Conservation (phyloP, 2,329 filamentous ascomycete species). For the Colletotrichum salicis region DNA sequence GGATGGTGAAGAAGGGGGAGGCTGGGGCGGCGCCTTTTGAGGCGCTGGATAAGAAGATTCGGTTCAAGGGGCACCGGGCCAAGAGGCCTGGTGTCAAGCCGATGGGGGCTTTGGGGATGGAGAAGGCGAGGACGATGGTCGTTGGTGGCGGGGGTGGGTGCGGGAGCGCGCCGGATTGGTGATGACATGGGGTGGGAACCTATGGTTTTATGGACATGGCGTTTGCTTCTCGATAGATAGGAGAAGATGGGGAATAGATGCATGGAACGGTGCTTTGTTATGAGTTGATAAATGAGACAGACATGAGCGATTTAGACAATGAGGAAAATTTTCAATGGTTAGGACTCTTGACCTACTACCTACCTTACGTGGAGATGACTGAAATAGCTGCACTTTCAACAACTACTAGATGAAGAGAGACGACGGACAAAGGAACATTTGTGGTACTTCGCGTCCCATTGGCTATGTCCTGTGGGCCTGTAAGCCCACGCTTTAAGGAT, state of each 20-base stretch:
- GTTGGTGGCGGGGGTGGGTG: constrained; percentile 50
- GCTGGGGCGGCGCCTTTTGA: constrained; percentile 51
- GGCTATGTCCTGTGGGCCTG: too few relatives aligned
- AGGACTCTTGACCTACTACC: too few relatives aligned
- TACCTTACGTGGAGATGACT: too few relatives aligned
- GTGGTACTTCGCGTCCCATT: too few relatives aligned
- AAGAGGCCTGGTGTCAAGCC: constrained; percentile 55
- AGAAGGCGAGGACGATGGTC: constrained; percentile 51
- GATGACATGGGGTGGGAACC: too few relatives aligned
- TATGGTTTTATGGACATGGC: background rate
- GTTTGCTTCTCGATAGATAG: background rate
- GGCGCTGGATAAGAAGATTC: constrained; percentile 59
- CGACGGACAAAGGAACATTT: too few relatives aligned
- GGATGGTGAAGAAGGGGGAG: constrained; percentile 81
- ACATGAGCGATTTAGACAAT: background rate
- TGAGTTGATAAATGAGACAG: background rate
- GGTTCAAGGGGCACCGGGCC: constrained; percentile 54
- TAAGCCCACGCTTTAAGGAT: too few relatives aligned
- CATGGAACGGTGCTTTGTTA: background rate
- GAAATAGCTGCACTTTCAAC: too few relatives aligned
- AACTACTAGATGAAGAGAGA: too few relatives aligned
- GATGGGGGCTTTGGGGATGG: constrained; percentile 45
- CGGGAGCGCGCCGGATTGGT: constrained; percentile 60
- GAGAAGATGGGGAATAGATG: background rate
- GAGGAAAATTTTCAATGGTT: too few relatives aligned